Conservation (phyloP, 2,329 filamentous ascomycete species). For the Stagonosporopsis tanaceti region DNA sequence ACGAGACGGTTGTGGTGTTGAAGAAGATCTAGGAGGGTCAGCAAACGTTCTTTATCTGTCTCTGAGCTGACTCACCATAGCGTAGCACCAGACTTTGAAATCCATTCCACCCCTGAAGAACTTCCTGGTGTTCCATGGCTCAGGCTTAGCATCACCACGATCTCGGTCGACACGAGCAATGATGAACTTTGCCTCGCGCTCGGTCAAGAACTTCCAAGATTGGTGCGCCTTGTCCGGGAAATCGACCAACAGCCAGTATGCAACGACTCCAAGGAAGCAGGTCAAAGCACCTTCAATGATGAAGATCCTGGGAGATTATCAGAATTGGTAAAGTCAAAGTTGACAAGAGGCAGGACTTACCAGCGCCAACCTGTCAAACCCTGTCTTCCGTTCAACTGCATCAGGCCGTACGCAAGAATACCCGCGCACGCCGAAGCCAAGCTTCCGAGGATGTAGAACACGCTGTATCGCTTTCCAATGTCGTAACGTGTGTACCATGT, state of each 20-base stretch:
- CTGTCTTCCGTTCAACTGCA: conserved; percentile 67
- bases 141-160: conserved; percentile 59
- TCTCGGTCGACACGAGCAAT: conserved; percentile 62
- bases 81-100: conserved; percentile 64
- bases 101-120: conserved; percentile 60
- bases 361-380: conserved; percentile 56
- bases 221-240: conserved; percentile 56
- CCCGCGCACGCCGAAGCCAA: conserved; percentile 72
- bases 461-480: conserved; percentile 72
- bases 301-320: conserved; percentile 49
- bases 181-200: conserved; percentile 58
- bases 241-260: conserved; percentile 55
- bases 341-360: conserved; percentile 27
- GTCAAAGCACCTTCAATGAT: conserved; percentile 56
- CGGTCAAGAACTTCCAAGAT: conserved; percentile 55
- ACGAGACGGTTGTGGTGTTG: conserved; percentile 74
- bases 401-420: conserved; percentile 74
- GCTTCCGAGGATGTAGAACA: conserved; percentile 74
- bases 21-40: conserved; percentile 55
- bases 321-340: too few species aligned
- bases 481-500: conserved; percentile 62
- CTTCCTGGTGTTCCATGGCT: conserved; percentile 57
- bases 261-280: conserved; percentile 48
- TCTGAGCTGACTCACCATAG: conserved; percentile 42
- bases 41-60: not conserved